A percentile compares a stretch with the other conserved stretches of the same genome.
phyloP scores from a whole-genome alignment of 2,329 filamentous ascomycete species.

The Botrytis cinerea region DNA sequence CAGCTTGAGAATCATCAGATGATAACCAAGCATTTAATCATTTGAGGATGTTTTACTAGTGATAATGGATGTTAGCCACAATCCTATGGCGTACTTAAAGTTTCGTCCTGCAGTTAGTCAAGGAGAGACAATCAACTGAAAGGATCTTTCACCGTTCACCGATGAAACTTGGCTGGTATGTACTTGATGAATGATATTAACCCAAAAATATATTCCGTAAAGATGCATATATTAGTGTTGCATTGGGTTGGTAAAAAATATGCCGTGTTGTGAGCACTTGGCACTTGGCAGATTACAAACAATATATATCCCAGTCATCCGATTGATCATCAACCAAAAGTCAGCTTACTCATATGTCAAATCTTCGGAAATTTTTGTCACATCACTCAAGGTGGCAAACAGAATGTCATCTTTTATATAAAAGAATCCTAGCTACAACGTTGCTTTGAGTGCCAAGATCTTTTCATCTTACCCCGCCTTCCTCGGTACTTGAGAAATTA shows the following conservation, averaged over 20 bases:
- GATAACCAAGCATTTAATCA: too few species aligned
- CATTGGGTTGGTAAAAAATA: not conserved
- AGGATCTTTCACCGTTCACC: not conserved
- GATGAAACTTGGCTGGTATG: not conserved
- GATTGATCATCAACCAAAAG: not conserved
- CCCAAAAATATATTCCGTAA: not conserved
- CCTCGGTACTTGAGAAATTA: not conserved
- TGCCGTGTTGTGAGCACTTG: not conserved
- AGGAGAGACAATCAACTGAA: not conserved
- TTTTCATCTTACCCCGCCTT: not conserved
- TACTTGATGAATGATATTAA: not conserved
- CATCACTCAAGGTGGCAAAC: too few species aligned
- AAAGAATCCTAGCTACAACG: not conserved
- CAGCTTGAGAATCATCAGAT: not conserved
- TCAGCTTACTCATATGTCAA: conserved; percentile 9
- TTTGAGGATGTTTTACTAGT: not conserved
- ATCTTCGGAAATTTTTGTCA: not conserved
- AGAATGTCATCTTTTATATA: not conserved
- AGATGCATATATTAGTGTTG: not conserved
- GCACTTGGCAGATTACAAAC: not conserved
- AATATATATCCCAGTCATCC: not conserved
- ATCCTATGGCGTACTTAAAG: not conserved
- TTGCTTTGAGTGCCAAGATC: not conserved
- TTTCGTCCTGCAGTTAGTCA: not conserved
- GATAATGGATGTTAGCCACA: not conserved